phyloP scores from a whole-genome alignment of 2,329 filamentous ascomycete species.

The Venturiaceae sp. region DNA sequence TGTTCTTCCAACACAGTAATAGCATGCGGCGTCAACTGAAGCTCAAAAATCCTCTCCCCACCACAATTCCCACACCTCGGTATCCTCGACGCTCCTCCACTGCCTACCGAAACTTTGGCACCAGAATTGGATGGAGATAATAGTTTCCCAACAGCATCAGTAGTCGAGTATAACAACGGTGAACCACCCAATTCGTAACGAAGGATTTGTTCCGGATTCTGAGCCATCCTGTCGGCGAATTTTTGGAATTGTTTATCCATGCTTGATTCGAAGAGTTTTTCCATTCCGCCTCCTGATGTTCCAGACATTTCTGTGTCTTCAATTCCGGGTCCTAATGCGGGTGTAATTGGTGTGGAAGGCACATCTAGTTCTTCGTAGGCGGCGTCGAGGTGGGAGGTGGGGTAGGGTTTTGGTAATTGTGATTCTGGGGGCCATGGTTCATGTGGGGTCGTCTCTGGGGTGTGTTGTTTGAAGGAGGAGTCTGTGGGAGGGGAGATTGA shows the following conservation, averaged over 20 bases:
- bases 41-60: constrained; percentile 69
- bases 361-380: constrained; percentile 80
- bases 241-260: constrained; percentile 41
- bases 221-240: constrained; percentile 39
- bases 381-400: constrained; percentile 71
- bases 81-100: constrained; percentile 36
- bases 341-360: constrained; percentile 39
- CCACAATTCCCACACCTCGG: constrained; percentile 73
- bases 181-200: constrained; percentile 39
- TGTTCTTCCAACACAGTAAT: constrained; percentile 79
- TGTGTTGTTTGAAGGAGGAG: constrained; percentile 18
- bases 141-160: constrained; percentile 61
- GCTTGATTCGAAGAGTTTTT: constrained; percentile 36
- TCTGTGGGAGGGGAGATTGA: constrained; percentile 21
- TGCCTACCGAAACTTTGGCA: constrained; percentile 21
- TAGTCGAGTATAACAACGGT: constrained; percentile 67
- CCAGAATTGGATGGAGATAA: constrained; percentile 32
- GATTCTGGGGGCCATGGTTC: constrained; percentile 68
- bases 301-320: constrained; percentile 18
- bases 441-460: constrained; percentile 27
- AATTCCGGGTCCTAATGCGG: constrained; percentile 32
- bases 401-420: constrained; percentile 61
- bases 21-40: constrained; percentile 84
- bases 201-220: constrained; percentile 41
- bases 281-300: constrained; percentile 24